A percentile compares a stretch with the other conserved stretches of the same genome.
These are phyloP conservation scores for Phytophthora capsici DNA, from an alignment of 352 stramenopile species.

Conservation along the genomic window DNA sequence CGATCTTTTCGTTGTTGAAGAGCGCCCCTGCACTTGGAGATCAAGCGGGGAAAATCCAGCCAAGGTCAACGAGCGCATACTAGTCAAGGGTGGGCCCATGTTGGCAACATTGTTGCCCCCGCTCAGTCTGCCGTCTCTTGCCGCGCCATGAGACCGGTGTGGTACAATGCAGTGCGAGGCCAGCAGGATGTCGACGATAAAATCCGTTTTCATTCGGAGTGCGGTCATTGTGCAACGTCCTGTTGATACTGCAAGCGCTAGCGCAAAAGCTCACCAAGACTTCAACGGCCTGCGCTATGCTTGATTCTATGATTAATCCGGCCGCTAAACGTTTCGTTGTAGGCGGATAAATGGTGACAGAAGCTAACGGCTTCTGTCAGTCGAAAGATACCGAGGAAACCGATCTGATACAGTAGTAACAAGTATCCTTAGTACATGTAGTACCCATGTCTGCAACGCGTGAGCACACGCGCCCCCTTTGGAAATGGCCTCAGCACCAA, in stretches of 20 bases:
- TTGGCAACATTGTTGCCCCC: no score
- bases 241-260: slow-evolving; percentile 6
- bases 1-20: slow-evolving; percentile 25
- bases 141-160: slow-evolving; percentile 12
- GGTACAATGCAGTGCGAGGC: slow-evolving; percentile 16
- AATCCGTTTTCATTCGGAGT: slow-evolving; percentile 28
- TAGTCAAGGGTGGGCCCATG: no score
- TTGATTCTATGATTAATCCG: no score
- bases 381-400: slow-evolving; percentile 31
- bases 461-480: neutral
- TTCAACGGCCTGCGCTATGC: neutral
- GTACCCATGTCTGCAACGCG: slow-evolving; percentile 30
- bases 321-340: slow-evolving; percentile 10
- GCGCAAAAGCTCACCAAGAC: slow-evolving; percentile 21
- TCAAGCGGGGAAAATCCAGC: slow-evolving; percentile 16
- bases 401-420: slow-evolving; percentile 18
- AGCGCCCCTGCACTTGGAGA: neutral
- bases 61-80: neutral
- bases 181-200: slow-evolving; percentile 16
- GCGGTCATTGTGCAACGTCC: slow-evolving; percentile 6
- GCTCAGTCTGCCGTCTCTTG: slow-evolving; percentile 16
- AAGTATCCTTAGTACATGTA: neutral
- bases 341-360: slow-evolving; percentile 15
- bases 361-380: slow-evolving; percentile 20
- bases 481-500: slow-evolving; percentile 3